Conservation (phyloP, 768 basidiomycete species). For the Boletus reticuloceps region DNA sequence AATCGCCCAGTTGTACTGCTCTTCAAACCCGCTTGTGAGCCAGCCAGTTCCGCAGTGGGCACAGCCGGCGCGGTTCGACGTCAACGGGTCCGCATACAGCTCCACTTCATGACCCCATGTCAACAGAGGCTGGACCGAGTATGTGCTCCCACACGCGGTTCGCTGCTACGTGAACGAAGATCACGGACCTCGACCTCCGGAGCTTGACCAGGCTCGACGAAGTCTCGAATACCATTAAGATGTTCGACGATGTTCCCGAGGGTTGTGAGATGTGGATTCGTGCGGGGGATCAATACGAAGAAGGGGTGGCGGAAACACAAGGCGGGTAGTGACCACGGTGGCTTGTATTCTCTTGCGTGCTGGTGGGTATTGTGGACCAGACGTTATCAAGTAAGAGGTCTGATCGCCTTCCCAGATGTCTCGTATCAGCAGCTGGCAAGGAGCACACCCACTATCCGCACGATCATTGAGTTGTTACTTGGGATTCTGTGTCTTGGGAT, state of each 20-base stretch:
- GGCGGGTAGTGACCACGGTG: conserved; percentile 43
- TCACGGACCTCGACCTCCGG: conserved; percentile 72
- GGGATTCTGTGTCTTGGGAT: conserved; percentile 73
- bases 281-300: conserved; percentile 33
- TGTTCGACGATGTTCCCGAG: conserved; percentile 31
- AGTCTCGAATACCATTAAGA: conserved; percentile 32
- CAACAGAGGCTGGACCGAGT: conserved; percentile 68
- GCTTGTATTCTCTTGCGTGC: conserved; percentile 67
- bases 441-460: conserved; percentile 44
- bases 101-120: conserved; percentile 21
- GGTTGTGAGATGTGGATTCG: conserved; percentile 67
- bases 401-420: conserved; percentile 36
- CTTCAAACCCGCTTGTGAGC: conserved; percentile 15
- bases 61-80: conserved; percentile 20
- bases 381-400: not conserved
- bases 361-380: conserved; percentile 40
- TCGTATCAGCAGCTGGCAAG: conserved; percentile 24
- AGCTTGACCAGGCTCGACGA: conserved; percentile 46
- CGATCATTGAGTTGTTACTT: conserved; percentile 54
- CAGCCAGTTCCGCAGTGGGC: conserved; percentile 31
- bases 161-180: conserved; percentile 69
- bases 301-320: conserved; percentile 30
- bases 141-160: conserved; percentile 69
- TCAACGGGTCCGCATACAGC: conserved; percentile 31
- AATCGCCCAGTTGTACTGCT: conserved; percentile 26